Percentiles rank a stretch among this genome's conserved stretches.
These are phyloP conservation scores for Thalassia testudinum DNA, from an alignment of 116 monocot genomes.

Conservation along the genomic window DNA sequence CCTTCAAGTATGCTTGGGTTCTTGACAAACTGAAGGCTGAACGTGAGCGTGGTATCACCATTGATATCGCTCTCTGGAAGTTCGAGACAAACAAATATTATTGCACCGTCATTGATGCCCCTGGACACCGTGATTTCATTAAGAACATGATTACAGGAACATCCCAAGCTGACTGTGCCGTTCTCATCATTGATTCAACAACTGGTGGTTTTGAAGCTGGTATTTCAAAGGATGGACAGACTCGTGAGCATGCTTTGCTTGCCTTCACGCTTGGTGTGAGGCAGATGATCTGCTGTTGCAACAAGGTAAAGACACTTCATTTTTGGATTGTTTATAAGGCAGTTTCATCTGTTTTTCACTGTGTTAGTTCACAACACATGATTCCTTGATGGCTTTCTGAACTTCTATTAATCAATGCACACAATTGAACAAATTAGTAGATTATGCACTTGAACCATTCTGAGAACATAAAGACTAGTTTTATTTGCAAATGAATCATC, in stretches of 20 bases:
- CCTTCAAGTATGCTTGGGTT: constrained; percentile 36
- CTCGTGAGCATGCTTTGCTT: constrained; percentile 29
- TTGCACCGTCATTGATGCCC: constrained; percentile 33
- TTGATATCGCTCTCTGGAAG: constrained; percentile 30
- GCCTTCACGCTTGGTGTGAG: constrained; percentile 26
- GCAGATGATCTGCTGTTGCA: constrained; percentile 33
- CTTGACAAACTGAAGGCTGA: constrained; percentile 31
- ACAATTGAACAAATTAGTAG: no score
- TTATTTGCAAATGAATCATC: no score
- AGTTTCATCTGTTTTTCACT: no score
- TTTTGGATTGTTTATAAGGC: no score
- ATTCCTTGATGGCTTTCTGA: no score
- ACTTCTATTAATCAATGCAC: no score
- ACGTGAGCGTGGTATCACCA: constrained; percentile 32
- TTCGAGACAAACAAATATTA: constrained; percentile 34
- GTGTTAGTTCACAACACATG: no score
- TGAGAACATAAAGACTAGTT: no score
- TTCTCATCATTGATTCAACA: constrained; percentile 27
- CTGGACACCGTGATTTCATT: constrained; percentile 29
- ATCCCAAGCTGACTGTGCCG: constrained; percentile 29
- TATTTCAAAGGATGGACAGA: constrained; percentile 28
- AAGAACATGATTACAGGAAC: constrained; percentile 36
- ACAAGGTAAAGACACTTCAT: constrained; percentile 10
- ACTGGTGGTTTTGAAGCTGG: constrained; percentile 33
- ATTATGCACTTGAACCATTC: no score